Conservation (phyloP, 371 early-diverging fungal species). For the Mycotypha africana region DNA sequence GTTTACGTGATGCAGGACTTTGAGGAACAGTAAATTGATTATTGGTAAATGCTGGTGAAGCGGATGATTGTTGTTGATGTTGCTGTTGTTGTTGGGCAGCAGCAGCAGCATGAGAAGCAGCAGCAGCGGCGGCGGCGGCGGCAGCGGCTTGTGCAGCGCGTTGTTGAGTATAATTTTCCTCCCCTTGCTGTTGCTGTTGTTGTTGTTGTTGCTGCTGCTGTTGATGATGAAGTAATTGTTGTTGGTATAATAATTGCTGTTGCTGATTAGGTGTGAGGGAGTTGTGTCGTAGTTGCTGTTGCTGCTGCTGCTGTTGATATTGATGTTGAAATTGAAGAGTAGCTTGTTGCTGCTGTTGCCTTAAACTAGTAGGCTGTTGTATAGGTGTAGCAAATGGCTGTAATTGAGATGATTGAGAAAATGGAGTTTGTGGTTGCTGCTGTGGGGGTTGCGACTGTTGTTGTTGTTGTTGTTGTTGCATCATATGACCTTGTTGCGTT, state of each 20-base stretch:
- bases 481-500: slow-evolving; percentile 14
- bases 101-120: background rate
- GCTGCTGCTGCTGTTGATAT: slow-evolving; percentile 7
- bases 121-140: background rate
- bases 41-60: slow-evolving; percentile 16
- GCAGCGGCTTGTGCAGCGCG: background rate
- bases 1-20: background rate
- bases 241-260: background rate
- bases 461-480: slow-evolving; percentile 9
- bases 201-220: slow-evolving; percentile 15
- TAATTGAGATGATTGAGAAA: too few species aligned
- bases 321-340: slow-evolving; percentile 13
- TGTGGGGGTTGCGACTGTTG: too few species aligned
- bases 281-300: slow-evolving; percentile 3
- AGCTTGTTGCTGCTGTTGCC: slow-evolving; percentile 18
- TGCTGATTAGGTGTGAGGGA: too few species aligned
- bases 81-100: slow-evolving; percentile 3
- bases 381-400: too few species aligned
- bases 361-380: slow-evolving; percentile 13
- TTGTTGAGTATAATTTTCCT: too few species aligned
- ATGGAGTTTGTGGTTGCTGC: too few species aligned
- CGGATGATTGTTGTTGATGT: slow-evolving; percentile 4
- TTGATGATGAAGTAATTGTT: background rate
- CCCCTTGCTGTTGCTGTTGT: too few species aligned
- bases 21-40: too few species aligned